phyloP scores from a whole-genome alignment of 331 rosid species.

The Spiraea crenata region DNA sequence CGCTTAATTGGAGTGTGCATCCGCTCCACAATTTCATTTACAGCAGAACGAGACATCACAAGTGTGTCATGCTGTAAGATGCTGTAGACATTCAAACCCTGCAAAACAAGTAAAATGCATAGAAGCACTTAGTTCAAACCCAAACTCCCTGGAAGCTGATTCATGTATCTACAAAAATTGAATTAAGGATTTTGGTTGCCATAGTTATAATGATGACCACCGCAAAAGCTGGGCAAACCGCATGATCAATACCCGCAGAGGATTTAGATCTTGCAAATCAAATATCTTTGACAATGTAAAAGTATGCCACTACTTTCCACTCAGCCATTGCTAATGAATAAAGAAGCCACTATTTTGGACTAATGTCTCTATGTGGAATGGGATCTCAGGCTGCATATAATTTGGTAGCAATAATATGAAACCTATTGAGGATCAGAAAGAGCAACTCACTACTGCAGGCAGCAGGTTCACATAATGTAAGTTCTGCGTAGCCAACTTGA shows the following conservation, averaged over 20 bases:
- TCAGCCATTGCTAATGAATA: not conserved
- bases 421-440: conserved; percentile 22
- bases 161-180: not conserved
- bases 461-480: conserved; percentile 80
- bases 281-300: not conserved
- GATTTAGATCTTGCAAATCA: not conserved
- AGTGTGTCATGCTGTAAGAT: conserved; percentile 80
- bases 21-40: conserved; percentile 77
- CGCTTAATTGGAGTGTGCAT: conserved; percentile 87
- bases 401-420: conserved; percentile 13
- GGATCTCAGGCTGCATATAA: conserved; percentile 3
- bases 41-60: conserved; percentile 83
- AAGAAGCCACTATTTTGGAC: not conserved
- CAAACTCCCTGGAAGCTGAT: conserved; percentile 3
- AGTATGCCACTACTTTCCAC: not conserved
- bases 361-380: conserved; percentile 2
- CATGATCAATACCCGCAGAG: too few species aligned
- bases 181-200: not conserved
- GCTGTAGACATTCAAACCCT: conserved; percentile 96
- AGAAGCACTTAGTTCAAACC: conserved; percentile 14
- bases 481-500: conserved; percentile 92
- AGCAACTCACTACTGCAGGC: conserved; percentile 75
- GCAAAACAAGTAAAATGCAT: conserved; percentile 34
- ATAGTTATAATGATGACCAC: too few species aligned
- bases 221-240: too few species aligned